phyloP scores from a whole-genome alignment of 1,139 yeast species.

The Yamadazyma mexicana region DNA sequence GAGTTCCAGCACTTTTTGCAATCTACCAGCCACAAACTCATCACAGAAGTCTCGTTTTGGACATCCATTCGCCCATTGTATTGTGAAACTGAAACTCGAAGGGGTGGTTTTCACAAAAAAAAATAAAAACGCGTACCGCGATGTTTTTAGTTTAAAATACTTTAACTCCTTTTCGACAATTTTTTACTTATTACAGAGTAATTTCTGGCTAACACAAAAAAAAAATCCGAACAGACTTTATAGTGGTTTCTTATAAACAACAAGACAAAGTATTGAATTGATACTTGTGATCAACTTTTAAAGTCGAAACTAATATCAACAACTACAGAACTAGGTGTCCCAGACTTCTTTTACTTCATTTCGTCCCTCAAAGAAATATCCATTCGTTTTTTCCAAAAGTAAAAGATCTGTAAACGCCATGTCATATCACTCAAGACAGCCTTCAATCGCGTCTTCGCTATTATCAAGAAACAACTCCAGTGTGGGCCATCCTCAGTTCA shows the following conservation, averaged over 20 bases:
- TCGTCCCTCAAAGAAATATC: not conserved
- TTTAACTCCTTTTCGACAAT: conserved; percentile 19
- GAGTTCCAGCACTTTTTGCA: no score
- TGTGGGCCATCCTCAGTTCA: conserved; percentile 39
- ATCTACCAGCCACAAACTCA: no score
- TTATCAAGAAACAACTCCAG: conserved; percentile 22
- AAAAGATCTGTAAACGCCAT: conserved; percentile 19
- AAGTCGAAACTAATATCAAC: no score
- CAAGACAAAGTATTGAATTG: not conserved
- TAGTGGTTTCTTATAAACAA: conserved; percentile 1
- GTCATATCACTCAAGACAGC: conserved; percentile 42
- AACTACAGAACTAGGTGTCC: no score
- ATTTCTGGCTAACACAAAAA: conserved; percentile 1
- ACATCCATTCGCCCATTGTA: not conserved
- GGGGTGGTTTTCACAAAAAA: conserved; percentile 8
- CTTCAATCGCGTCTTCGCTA: conserved; percentile 39
- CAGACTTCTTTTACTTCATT: no score
- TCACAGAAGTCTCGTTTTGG: no score
- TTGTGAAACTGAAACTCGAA: conserved; percentile 9
- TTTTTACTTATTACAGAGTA: conserved; percentile 4
- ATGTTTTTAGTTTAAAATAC: conserved; percentile 8
- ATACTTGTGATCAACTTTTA: not conserved
- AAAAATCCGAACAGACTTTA: not conserved
- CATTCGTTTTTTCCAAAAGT: conserved; percentile 5
- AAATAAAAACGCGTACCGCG: conserved; percentile 18